A percentile compares a stretch with the other conserved stretches of the same genome.
Evolutionary conservation across 2,329 filamentous ascomycete genomes (phyloP).

Genomic region (Arthrinium phaeospermum): DNA sequence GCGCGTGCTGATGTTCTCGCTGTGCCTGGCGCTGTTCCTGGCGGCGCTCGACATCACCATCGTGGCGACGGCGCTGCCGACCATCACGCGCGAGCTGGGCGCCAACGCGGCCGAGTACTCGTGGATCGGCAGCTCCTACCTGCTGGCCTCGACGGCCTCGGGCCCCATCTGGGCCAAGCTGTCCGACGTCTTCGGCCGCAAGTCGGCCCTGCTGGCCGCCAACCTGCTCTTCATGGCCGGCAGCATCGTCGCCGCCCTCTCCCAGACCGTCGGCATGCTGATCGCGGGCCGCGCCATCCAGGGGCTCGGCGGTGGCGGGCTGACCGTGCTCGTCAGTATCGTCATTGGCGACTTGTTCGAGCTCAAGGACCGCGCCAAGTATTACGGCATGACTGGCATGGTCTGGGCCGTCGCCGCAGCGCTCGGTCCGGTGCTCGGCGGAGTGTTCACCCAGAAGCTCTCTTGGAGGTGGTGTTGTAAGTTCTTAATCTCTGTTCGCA

Average conservation of each 20-base stretch:
- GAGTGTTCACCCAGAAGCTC: constrained; percentile 56
- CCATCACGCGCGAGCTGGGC: constrained; percentile 53
- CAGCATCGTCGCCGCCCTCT: constrained; percentile 41
- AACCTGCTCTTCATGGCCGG: constrained; percentile 44
- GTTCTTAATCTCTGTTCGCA: constrained; percentile 27
- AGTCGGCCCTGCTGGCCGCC: constrained; percentile 43
- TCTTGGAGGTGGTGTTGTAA: constrained; percentile 56
- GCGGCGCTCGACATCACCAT: constrained; percentile 40
- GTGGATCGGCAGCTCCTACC: constrained; percentile 70
- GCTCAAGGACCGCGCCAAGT: constrained; percentile 40
- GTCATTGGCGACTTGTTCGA: constrained; percentile 45
- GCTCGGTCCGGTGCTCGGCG: constrained; percentile 62
- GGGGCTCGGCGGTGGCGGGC: constrained; percentile 44
- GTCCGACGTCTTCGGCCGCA: constrained; percentile 49
- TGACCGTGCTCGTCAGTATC: constrained; percentile 44
- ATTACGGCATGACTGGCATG: constrained; percentile 62
- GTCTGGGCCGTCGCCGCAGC: constrained; percentile 61
- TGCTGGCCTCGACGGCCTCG: constrained; percentile 63
- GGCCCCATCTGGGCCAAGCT: constrained; percentile 64
- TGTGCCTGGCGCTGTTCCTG: constrained; percentile 22
- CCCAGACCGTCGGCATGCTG: constrained; percentile 41
- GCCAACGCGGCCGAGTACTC: constrained; percentile 63
- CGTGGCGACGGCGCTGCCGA: constrained; percentile 54
- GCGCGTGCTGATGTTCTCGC: constrained; percentile 19
- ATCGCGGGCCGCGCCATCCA: constrained; percentile 42